These are phyloP conservation scores for Trichoderma pleuroti DNA, from an alignment of 2,329 filamentous ascomycete genomes.

Conservation along the genomic window DNA sequence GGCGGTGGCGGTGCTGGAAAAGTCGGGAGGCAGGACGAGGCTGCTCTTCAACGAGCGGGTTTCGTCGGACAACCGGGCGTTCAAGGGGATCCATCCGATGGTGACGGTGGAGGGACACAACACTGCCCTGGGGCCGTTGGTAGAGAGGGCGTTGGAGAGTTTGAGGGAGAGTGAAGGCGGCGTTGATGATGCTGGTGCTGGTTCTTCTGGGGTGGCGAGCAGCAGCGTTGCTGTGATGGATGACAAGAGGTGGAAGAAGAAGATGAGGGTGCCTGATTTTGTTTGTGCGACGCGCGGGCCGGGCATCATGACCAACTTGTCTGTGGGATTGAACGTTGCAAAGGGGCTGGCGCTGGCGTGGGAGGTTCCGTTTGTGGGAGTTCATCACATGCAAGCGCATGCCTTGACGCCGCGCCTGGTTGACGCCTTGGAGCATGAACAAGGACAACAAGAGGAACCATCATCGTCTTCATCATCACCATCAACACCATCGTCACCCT, in stretches of 20 bases:
- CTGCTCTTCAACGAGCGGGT: slow-evolving; percentile 78
- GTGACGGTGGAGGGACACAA: slow-evolving; percentile 74
- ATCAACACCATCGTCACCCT: neutral
- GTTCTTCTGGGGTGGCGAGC: neutral
- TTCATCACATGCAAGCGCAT: slow-evolving; percentile 98
- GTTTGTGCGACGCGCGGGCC: slow-evolving; percentile 88
- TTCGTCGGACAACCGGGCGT: slow-evolving; percentile 73
- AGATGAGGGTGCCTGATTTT: slow-evolving; percentile 64
- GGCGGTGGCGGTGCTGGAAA: slow-evolving; percentile 76
- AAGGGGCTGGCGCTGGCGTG: slow-evolving; percentile 85
- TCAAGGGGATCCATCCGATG: slow-evolving; percentile 76
- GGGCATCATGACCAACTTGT: slow-evolving; percentile 77
- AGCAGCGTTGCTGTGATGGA: neutral
- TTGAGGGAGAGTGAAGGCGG: slow-evolving; percentile 39
- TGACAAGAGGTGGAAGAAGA: neutral
- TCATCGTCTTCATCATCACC: neutral
- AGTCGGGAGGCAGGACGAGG: slow-evolving; percentile 44
- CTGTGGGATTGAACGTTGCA: slow-evolving; percentile 74
- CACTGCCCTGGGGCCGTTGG: slow-evolving; percentile 62
- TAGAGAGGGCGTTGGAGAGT: slow-evolving; percentile 58
- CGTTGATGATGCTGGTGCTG: neutral
- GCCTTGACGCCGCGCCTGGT: slow-evolving; percentile 81
- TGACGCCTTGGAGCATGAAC: slow-evolving; percentile 40
- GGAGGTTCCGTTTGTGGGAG: slow-evolving; percentile 76
- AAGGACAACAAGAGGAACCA: neutral